Evolutionary conservation across 805 yeast species (phyloP), one percentile per base, ranked within the genome.

Genomic region (Candida orba): DNA sequence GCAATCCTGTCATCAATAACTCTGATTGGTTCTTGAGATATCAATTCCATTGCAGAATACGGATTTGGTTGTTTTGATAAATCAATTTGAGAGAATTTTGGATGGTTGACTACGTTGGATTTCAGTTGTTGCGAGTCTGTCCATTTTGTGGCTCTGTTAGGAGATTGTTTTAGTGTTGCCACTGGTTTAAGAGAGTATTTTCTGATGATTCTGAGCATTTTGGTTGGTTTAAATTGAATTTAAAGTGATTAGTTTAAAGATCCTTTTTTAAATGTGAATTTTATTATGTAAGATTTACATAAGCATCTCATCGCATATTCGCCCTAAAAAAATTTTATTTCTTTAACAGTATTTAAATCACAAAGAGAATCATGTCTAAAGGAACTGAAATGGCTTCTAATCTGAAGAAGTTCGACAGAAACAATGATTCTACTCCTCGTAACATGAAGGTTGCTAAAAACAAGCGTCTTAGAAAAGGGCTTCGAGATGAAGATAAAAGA

Each of bases 1-100:
- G 95, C 95, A 41, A 79, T 63, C 54, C 78, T 72, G 29, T 68
- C 73, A 34, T 65, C 56, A 47, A 86, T 67, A 57, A 74, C 83
- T 52, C 77, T 68, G 35, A 86, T 67, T 3, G 95, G 95, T 57
- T 79, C 79, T 58, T 81, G 67, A 29, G 83, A 81, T 53, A 87
- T 84, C 63, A 87, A 72, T 37, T 87, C 93, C 57, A 87, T 87
- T 44, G 95, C 95, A 35, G 95, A 85, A 49, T 78, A 78, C 7
- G 95, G 88, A 55, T 73, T 75, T 43, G 95, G 95, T 66, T 86
- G 93, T 37, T 66, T 58, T 6, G 66, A 64, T 44, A 86, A 67
- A 57, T 86, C 88, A 50, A 68, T 76, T 55, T 84, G 95, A 40
- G 81, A 76, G 56, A 86, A 86, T 42, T 67, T 73, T 14, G 58